phyloP scores from a whole-genome alignment of 208 protist genomes.

The Polymyxa betae region DNA sequence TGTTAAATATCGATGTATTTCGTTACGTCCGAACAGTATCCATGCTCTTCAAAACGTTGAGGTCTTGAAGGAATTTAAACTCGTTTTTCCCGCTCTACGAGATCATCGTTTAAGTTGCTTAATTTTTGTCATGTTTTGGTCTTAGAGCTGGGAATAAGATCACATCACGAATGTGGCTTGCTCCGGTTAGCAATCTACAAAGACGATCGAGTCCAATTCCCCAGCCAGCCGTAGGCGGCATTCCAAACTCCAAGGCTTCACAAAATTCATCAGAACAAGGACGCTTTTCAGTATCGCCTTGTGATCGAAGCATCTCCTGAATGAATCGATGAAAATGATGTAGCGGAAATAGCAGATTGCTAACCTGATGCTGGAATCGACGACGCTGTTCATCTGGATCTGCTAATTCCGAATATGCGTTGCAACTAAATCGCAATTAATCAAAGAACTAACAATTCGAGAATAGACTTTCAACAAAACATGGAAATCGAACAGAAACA shows the following conservation, averaged over 20 bases:
- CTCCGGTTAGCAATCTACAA: constrained; percentile 97
- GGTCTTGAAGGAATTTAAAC: no score
- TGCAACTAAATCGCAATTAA: constrained; percentile 72
- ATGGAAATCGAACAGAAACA: background rate
- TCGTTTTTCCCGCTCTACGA: no score
- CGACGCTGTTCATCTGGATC: constrained; percentile 96
- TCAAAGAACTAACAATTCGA: background rate
- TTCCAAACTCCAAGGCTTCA: constrained; percentile 51
- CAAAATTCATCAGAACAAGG: background rate
- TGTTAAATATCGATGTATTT: no score
- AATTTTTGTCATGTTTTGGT: no score
- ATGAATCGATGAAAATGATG: no score
- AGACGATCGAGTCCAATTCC: constrained; percentile 99
- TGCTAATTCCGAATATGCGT: constrained; percentile 93
- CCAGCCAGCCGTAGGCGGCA: constrained; percentile 98
- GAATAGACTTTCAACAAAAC: background rate
- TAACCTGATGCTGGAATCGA: constrained; percentile 92
- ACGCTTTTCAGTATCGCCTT: background rate
- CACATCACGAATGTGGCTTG: constrained; percentile 93
- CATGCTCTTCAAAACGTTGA: no score
- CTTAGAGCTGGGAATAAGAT: constrained; percentile 10
- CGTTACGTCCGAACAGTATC: no score
- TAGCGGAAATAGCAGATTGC: no score
- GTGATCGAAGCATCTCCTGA: background rate
- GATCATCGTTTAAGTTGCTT: no score